These are phyloP conservation scores for Skeletonema potamos DNA, from an alignment of 108 stramenopile species.

Conservation along the genomic window DNA sequence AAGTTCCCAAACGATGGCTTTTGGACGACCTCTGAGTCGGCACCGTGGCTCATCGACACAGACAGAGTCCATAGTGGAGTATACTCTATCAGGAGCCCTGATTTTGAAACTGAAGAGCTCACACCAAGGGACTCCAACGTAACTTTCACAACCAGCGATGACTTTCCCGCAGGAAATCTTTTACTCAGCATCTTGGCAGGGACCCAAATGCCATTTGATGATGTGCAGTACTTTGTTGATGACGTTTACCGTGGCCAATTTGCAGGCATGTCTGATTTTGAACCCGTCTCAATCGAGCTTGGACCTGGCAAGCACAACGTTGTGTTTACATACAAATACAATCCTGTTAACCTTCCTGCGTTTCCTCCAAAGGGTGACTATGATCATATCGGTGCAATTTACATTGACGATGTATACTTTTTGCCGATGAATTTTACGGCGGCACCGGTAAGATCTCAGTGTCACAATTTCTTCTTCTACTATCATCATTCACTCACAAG, in stretches of 20 bases:
- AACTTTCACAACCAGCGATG: neutral
- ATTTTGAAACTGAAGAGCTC: neutral
- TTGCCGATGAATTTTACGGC: slow-evolving; percentile 2
- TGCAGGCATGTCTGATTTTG: neutral
- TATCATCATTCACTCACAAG: neutral
- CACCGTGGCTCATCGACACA: neutral
- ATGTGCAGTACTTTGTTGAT: slow-evolving; percentile 4
- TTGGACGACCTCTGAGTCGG: neutral
- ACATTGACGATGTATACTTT: slow-evolving; percentile 4
- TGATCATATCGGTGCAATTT: neutral
- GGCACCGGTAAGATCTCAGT: neutral
- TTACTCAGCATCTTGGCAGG: neutral
- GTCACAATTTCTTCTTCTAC: neutral
- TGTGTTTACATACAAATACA: neutral
- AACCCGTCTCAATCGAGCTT: neutral
- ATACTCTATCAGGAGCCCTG: neutral
- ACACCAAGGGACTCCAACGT: neutral
- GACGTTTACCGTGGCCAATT: neutral
- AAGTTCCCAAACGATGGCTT: neutral
- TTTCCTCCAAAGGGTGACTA: neutral
- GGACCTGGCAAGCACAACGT: slow-evolving; percentile 1
- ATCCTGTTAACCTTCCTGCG: neutral
- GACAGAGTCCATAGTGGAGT: slow-evolving; percentile 1
- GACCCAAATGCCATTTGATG: slow-evolving; percentile 8
- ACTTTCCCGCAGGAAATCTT: neutral